Evolutionary conservation across 106 monocot genomes (phyloP), one percentile per base, ranked within the genome.

Genomic region (Triglochin maritima): DNA sequence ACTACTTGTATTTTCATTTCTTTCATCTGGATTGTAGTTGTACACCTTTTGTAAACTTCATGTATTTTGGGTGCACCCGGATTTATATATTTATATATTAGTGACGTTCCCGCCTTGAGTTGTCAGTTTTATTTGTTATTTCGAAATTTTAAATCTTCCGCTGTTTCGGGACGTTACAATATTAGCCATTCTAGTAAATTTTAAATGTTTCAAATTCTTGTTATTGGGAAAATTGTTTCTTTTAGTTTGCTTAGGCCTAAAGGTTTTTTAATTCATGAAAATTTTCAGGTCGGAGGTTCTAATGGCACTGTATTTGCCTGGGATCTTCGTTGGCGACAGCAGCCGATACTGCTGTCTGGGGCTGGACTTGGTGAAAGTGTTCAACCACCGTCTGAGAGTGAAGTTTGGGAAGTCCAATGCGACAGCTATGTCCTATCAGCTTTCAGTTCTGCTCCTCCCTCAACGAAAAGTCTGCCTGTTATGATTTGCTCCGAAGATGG

Each of bases 401-500:
- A 96, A 42, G 85, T 96, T 52, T 96, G 96, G 96, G 96, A 91
- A 80, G 81, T 96, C 57, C 81, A 86, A 52, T 96, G 85, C 81
- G 96, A 95, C 62, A 72, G 63, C 57, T 71, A 81, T 65, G 69
- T 76, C 61, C 76, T 69, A 69, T 75, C 80, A 45, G 73, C 69
- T 52, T 57, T 84, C 56, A 61, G 48, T 41, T 82, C 87, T 16
- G 71, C 83, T 62, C 44, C 83, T 62, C 44, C 84, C 16, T 79
- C 87, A 4, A 52, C 79, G 12, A 85, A 71, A 62, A 77, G 87
- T 53, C 74, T 85, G 44, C 96, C 96, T 64, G 80, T 84, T 50
- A 96, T 96, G 87, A 78, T 81, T 59, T 96, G 96, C 48, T 91
- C 91, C 46, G 96, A 96, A 77, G 91, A 96, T 81, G 96, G 96